phyloP scores from a whole-genome alignment of 176 grass and related monocot species.

The Oryza rufipogon region DNA sequence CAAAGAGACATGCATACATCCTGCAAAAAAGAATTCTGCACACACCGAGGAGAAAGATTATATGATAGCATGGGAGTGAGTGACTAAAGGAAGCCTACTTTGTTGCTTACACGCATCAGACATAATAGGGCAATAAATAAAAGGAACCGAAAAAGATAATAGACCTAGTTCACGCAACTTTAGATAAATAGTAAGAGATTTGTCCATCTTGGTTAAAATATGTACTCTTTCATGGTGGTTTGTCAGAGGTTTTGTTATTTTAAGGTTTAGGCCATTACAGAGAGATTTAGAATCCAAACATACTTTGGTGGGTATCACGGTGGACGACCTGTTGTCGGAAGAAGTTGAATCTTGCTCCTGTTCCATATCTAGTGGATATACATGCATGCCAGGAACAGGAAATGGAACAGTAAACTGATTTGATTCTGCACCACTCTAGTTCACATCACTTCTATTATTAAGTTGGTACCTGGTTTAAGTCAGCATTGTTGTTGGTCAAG shows the following conservation, averaged over 20 bases:
- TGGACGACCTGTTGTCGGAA: not conserved
- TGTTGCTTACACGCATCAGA: not conserved
- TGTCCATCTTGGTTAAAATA: conserved; percentile 4
- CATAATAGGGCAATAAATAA: not conserved
- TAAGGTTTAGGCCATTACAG: conserved; percentile 24
- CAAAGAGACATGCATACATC: not conserved
- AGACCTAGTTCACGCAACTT: not conserved
- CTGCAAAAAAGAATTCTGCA: not conserved
- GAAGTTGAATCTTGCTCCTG: not conserved
- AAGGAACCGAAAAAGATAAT: not conserved
- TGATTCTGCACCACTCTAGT: not conserved
- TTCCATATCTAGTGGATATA: not conserved
- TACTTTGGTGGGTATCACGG: not conserved
- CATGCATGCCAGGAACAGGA: not conserved
- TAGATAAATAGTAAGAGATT: not conserved
- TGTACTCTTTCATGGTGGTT: not conserved
- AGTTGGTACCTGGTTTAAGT: not conserved
- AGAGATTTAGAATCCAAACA: not conserved
- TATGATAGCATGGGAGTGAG: not conserved
- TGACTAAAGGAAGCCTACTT: not conserved
- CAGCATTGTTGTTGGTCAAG: not conserved
- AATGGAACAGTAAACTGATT: not conserved
- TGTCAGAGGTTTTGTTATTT: conserved; percentile 8
- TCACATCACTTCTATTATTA: not conserved
- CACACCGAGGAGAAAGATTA: not conserved